Evolutionary conservation across 345 rosid genomes (phyloP).

Genomic region (Citrus trifoliata): DNA sequence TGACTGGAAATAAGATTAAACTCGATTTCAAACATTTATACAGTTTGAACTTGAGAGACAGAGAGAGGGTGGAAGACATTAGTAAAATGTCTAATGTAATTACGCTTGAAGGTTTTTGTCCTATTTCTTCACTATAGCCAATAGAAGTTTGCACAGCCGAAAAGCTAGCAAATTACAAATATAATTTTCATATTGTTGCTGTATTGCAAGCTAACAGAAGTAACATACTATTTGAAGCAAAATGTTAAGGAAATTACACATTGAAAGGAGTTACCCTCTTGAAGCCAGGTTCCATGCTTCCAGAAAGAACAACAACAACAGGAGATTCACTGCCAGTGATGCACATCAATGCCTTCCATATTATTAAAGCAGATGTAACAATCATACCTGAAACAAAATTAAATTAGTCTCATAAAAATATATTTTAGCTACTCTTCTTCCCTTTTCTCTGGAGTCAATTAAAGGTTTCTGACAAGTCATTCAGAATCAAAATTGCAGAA

Average conservation of each 20-base stretch:
- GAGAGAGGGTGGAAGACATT: background rate
- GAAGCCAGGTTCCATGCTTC: constrained; percentile 99
- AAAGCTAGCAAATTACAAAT: background rate
- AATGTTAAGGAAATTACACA: background rate
- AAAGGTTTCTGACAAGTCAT: background rate
- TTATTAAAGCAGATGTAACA: constrained; percentile 88
- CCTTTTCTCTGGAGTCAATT: background rate
- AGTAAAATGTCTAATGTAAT: background rate
- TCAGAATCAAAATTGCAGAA: background rate
- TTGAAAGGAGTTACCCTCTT: constrained; percentile 59
- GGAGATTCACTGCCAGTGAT: constrained; percentile 98
- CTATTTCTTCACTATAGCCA: background rate
- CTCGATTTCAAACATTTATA: background rate
- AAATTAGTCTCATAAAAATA: constrained; percentile 1
- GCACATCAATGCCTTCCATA: constrained; percentile 97
- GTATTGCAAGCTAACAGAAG: background rate
- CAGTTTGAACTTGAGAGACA: background rate
- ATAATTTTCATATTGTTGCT: background rate
- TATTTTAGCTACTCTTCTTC: background rate
- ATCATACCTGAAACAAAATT: constrained; percentile 66
- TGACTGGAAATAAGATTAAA: background rate
- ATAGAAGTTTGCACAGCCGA: background rate
- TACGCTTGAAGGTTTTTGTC: background rate
- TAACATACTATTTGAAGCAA: background rate
- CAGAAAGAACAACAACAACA: constrained; percentile 97